phyloP scores from a whole-genome alignment of 352 stramenopile genomes.

The Phytopythium chamaehyphon region DNA sequence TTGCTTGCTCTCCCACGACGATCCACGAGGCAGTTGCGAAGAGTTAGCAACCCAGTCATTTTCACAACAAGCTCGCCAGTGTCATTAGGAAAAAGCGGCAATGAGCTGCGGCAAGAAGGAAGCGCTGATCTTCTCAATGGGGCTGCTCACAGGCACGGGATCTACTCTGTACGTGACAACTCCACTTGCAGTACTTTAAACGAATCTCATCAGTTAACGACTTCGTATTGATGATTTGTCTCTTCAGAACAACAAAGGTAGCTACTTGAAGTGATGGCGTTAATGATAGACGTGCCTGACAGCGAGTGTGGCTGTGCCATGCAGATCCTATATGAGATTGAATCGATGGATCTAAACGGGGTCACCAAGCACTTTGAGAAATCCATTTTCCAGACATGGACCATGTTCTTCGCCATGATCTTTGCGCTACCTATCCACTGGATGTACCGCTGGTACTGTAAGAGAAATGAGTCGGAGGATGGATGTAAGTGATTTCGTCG shows the following conservation, averaged over 20 bases:
- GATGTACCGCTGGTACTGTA: conserved; percentile 75
- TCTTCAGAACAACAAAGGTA: conserved; percentile 61
- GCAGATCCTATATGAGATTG: conserved; percentile 92
- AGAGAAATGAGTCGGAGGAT: no score
- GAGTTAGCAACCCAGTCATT: not conserved
- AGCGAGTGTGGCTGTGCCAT: no score
- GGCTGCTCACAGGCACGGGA: conserved; percentile 78
- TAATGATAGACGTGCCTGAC: no score
- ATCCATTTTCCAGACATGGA: conserved; percentile 94
- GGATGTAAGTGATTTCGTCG: no score
- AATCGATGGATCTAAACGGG: conserved; percentile 84
- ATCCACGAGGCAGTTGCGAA: no score
- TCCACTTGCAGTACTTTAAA: no score
- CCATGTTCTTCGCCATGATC: conserved; percentile 96
- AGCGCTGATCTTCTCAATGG: conserved; percentile 73
- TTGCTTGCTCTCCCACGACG: no score
- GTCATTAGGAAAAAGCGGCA: no score
- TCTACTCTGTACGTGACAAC: conserved; percentile 69
- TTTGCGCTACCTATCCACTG: conserved; percentile 93
- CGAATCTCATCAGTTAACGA: no score
- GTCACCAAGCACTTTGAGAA: conserved; percentile 92
- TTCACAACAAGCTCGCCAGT: not conserved
- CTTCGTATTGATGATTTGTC: no score
- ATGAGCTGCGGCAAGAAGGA: conserved; percentile 84
- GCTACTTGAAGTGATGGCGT: no score